A percentile compares a stretch with the other conserved stretches of the same genome.
Evolutionary conservation across 2,329 filamentous ascomycete species (phyloP).

Genomic region (Talaromyces sp.): DNA sequence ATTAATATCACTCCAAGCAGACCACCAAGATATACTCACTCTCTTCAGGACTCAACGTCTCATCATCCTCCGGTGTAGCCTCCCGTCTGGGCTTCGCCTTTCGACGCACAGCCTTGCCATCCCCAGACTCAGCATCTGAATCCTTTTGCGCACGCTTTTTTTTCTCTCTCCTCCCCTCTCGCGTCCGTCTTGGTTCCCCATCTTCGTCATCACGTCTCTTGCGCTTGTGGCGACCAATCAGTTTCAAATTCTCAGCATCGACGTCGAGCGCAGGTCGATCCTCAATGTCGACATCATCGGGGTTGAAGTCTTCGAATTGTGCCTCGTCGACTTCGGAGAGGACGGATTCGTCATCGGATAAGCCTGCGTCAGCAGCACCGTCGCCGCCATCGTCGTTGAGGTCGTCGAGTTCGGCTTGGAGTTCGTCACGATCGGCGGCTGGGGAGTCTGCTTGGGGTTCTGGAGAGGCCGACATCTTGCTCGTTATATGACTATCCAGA

Average conservation of each 20-base stretch:
- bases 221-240: conserved; percentile 62
- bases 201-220: conserved; percentile 61
- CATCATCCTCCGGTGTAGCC: conserved; percentile 65
- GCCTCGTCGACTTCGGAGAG: conserved; percentile 64
- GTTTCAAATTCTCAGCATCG: conserved; percentile 59
- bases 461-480: conserved; percentile 40
- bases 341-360: conserved; percentile 60
- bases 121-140: conserved; percentile 54
- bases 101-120: conserved; percentile 45
- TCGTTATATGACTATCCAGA: background rate
- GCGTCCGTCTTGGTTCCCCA: conserved; percentile 68
- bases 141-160: conserved; percentile 70
- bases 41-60: conserved; percentile 78
- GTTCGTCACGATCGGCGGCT: conserved; percentile 21
- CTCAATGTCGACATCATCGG: conserved; percentile 58
- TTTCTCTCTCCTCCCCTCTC: conserved; percentile 53
- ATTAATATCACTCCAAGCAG: background rate
- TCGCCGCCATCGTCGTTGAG: conserved; percentile 20
- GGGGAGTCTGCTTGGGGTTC: conserved; percentile 28
- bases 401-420: conserved; percentile 25
- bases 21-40: conserved; percentile 48
- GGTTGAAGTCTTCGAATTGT: conserved; percentile 64
- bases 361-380: conserved; percentile 23
- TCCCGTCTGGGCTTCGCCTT: conserved; percentile 51
- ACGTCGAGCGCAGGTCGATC: conserved; percentile 58